These are phyloP conservation scores for Lactifluus echinatus DNA, from an alignment of 768 basidiomycete genomes.

Conservation along the genomic window DNA sequence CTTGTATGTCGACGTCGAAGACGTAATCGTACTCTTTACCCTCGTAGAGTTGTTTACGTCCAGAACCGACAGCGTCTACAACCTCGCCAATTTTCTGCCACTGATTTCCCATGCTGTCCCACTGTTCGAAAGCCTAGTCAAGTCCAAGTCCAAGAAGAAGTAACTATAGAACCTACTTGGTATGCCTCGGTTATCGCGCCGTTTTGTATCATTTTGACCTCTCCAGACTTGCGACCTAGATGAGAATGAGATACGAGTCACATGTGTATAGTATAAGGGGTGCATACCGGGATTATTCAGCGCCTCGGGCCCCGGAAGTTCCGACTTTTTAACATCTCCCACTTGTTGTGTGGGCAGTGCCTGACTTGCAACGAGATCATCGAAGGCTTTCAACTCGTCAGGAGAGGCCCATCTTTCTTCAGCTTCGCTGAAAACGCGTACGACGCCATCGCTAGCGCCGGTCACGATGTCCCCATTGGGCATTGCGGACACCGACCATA, in stretches of 20 bases:
- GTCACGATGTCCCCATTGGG: constrained; percentile 90
- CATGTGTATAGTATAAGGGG: background rate
- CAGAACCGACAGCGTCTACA: constrained; percentile 86
- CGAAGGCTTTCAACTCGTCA: constrained; percentile 58
- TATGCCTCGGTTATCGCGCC: constrained; percentile 81
- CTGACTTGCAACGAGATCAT: constrained; percentile 67
- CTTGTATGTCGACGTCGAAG: constrained; percentile 96
- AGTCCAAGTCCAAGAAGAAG: background rate
- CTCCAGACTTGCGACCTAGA: constrained; percentile 84
- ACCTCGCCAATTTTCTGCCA: constrained; percentile 98
- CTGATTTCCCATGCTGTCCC: constrained; percentile 55
- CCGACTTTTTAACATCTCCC: constrained; percentile 83
- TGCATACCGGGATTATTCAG: constrained; percentile 57
- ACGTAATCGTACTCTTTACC: constrained; percentile 98
- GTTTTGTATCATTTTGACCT: constrained; percentile 86
- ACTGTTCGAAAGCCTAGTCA: constrained; percentile 38
- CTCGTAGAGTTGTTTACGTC: constrained; percentile 84
- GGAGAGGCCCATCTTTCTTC: constrained; percentile 66
- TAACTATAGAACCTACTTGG: constrained; percentile 50
- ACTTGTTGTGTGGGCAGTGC: constrained; percentile 79
- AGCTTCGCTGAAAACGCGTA: constrained; percentile 76
- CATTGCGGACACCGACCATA: constrained; percentile 86
- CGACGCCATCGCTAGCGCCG: constrained; percentile 79
- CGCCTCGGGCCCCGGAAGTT: constrained; percentile 82
- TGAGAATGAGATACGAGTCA: background rate